Evolutionary conservation across 2,329 filamentous ascomycete species (phyloP).

Genomic region (Aspergillus ruber): DNA sequence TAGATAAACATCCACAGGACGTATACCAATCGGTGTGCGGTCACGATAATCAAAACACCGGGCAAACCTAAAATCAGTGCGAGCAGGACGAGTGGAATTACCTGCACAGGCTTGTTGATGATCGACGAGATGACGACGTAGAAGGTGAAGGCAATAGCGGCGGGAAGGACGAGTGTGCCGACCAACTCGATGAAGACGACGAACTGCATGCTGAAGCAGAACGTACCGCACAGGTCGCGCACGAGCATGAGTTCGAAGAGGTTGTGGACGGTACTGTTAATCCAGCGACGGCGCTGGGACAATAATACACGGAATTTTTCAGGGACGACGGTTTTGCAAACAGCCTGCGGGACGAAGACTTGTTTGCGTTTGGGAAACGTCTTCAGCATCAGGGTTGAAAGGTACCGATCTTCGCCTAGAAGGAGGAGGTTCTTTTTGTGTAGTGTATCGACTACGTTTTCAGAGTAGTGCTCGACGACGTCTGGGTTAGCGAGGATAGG

Average conservation of each 20-base stretch:
- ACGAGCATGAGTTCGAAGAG: conserved; percentile 96
- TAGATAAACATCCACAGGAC: conserved; percentile 97
- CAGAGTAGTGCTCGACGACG: conserved; percentile 97
- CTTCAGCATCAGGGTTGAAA: conserved; percentile 95
- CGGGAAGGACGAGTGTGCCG: conserved; percentile 88
- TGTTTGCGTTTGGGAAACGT: conserved; percentile 99
- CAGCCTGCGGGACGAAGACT: conserved; percentile 94
- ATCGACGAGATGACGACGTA: conserved; percentile 91
- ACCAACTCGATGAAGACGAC: conserved; percentile 92
- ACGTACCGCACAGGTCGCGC: conserved; percentile 91
- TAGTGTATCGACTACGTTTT: conserved; percentile 96
- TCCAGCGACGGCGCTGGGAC: conserved; percentile 94
- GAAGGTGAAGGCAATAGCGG: conserved; percentile 93
- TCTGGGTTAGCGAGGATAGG: conserved; percentile 97
- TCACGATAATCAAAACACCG: conserved; percentile 83
- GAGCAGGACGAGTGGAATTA: conserved; percentile 85
- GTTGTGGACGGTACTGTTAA: conserved; percentile 98
- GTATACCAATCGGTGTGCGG: conserved; percentile 87
- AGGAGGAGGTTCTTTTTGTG: conserved; percentile 95
- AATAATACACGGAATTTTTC: conserved; percentile 87
- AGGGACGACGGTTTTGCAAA: conserved; percentile 97
- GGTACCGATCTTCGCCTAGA: conserved; percentile 87
- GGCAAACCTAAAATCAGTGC: conserved; percentile 89
- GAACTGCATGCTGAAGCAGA: conserved; percentile 99
- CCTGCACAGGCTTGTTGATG: conserved; percentile 65